Evolutionary conservation across 768 basidiomycete species (phyloP), one percentile per base, ranked within the genome.

Genomic region (Chalciporus pseudorubinellus): DNA sequence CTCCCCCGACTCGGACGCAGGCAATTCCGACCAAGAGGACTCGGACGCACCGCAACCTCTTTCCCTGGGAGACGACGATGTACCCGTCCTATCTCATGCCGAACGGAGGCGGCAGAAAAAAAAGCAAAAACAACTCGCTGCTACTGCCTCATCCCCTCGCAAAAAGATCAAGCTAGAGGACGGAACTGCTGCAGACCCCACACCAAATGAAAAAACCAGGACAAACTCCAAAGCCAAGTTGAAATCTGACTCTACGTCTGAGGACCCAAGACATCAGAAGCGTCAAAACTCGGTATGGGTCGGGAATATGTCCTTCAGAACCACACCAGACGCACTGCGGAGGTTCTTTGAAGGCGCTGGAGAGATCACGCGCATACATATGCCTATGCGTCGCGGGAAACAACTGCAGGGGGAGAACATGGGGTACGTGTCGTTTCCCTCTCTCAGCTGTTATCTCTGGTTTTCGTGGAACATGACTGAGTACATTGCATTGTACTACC

Each of bases 231-330:
- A 44, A n/a, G 5, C 36, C 9, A 10, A 9, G 2, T 3, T 40
- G 6, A 28, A 33, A 13, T 8, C 45, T 11, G 20, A 6, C n/a
- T n/a, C n/a, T 26, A 12, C 29, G 16, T 50, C 38, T 12, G 63
- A 54, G 48, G 44, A 52, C 38, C 21, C 53, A 34, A 46, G 53
- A 59, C 56, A 62, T 50, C 58, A 55, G 63, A 85, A 84, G 67
- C 82, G 87, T 21, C 83, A 90, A 68, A 84, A 95, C 66, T 95
- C 92, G 5, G 77, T 98, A 42, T 98, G 95, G 95, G 89, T 98
- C 26, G 95, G 95, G 38, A 98, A 98, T 70, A 65, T 98, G 67
- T 79, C 89, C 6, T 98, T 88, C 78, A 89, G 87, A 70, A 98
- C 95, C 46, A 89, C 87, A 0, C 73, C 78, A 50, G 82, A 87